Evolutionary conservation across 148 eudicot species (phyloP).

Genomic region (Vaccinium vitisidaea): DNA sequence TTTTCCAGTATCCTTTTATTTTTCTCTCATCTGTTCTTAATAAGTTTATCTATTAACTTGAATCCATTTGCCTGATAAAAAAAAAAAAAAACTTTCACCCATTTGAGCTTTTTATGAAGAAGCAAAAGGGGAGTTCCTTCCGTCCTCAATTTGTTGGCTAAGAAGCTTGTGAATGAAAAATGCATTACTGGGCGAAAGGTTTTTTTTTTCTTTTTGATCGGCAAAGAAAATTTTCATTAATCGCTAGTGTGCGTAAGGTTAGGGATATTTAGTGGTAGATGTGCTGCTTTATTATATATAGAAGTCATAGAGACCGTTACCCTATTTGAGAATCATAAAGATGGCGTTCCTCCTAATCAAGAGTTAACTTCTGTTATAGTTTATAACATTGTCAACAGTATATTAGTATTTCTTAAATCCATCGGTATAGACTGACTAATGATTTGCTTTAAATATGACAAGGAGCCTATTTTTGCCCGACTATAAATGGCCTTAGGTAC

Average conservation of each 20-base stretch:
- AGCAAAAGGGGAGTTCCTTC: neutral
- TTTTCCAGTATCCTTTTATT: neutral
- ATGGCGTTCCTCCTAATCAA: neutral
- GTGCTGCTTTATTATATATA: neutral
- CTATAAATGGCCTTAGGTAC: neutral
- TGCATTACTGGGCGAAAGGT: neutral
- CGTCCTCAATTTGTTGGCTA: neutral
- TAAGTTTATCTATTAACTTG: neutral
- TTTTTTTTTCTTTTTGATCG: too few species aligned
- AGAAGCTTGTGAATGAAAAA: neutral
- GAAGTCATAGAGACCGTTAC: neutral
- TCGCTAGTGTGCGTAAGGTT: neutral
- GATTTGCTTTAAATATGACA: neutral
- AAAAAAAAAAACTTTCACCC: too few species aligned
- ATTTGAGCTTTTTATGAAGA: neutral
- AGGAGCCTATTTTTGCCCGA: neutral
- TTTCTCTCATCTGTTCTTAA: neutral
- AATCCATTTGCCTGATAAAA: too few species aligned
- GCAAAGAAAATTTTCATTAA: too few species aligned
- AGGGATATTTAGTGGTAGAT: neutral
- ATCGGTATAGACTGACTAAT: neutral
- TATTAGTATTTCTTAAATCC: neutral
- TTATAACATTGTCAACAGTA: neutral
- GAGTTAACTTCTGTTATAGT: neutral
- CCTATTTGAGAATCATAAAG: neutral